Percentiles rank a stretch among this genome's conserved stretches.
Conservation (phyloP, 164 flowering plant species). For the Euptelea pleiosperma region DNA sequence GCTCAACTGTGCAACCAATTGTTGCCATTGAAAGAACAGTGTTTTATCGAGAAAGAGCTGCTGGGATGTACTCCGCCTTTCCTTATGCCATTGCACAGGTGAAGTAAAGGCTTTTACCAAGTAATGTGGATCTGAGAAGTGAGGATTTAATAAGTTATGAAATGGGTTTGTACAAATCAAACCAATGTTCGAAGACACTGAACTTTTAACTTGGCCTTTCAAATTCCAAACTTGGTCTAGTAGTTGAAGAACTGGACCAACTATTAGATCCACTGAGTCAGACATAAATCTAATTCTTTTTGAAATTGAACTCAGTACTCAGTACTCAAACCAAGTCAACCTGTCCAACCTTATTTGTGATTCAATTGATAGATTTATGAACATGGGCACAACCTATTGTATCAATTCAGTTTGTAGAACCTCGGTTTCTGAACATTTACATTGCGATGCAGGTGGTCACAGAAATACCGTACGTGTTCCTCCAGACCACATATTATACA, state of each 20-base stretch:
- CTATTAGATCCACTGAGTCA: not conserved
- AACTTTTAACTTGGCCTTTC: not conserved
- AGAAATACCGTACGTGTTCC: conserved; percentile 69
- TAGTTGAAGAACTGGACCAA: not conserved
- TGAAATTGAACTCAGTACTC: too few relatives aligned
- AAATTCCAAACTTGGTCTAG: too few relatives aligned
- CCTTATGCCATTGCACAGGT: conserved; percentile 94
- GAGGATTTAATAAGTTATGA: not conserved
- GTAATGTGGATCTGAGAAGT: not conserved
- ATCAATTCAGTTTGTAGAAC: not conserved
- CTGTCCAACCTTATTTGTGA: not conserved
- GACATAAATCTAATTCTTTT: too few relatives aligned
- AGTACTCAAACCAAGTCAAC: too few relatives aligned
- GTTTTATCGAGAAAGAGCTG: conserved; percentile 79
- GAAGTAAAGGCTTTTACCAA: not conserved
- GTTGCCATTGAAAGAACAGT: conserved; percentile 81
- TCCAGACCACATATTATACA: conserved; percentile 53
- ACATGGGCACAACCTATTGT: not conserved
- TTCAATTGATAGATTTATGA: not conserved
- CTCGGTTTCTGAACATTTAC: not conserved
- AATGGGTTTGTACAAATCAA: not conserved
- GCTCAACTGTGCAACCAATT: conserved; percentile 70
- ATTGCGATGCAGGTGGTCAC: conserved; percentile 46
- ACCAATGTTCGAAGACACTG: not conserved
- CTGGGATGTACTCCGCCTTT: conserved; percentile 88